These are phyloP conservation scores for Diaporthe humulicola DNA, from an alignment of 2,329 filamentous ascomycete species.

Conservation along the genomic window DNA sequence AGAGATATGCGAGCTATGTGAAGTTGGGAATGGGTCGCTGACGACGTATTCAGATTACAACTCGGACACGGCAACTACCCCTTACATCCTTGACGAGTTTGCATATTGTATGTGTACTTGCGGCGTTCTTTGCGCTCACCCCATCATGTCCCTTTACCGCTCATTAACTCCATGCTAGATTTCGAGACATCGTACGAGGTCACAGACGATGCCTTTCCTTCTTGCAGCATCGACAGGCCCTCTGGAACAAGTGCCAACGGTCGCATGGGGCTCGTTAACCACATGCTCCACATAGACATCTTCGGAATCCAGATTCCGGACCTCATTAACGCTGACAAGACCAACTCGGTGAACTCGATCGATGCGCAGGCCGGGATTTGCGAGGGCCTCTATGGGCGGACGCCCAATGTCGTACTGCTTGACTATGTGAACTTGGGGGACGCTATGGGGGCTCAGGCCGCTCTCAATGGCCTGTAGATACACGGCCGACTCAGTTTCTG, in stretches of 20 bases:
- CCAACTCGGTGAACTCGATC: slow-evolving; percentile 61
- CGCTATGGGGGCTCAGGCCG: slow-evolving; percentile 32
- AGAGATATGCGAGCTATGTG: neutral
- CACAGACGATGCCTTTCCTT: slow-evolving; percentile 69
- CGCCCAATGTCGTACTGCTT: slow-evolving; percentile 51
- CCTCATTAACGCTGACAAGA: slow-evolving; percentile 52
- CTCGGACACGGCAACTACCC: slow-evolving; percentile 61
- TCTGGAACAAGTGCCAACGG: slow-evolving; percentile 51
- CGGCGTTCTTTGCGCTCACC: slow-evolving; percentile 37
- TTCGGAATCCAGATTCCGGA: slow-evolving; percentile 48
- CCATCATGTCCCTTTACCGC: neutral
- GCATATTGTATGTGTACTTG: slow-evolving; percentile 66
- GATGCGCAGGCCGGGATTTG: slow-evolving; percentile 56
- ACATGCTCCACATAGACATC: slow-evolving; percentile 69
- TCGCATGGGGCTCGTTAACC: slow-evolving; percentile 69
- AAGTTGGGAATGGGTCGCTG: slow-evolving; percentile 34
- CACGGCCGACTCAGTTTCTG: neutral
- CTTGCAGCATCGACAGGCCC: slow-evolving; percentile 76
- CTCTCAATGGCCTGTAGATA: slow-evolving; percentile 32
- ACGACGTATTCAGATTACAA: slow-evolving; percentile 69
- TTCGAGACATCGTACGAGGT: slow-evolving; percentile 78
- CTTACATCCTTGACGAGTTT: slow-evolving; percentile 76
- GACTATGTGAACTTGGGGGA: slow-evolving; percentile 35
- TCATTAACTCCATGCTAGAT: neutral
- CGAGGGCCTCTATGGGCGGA: slow-evolving; percentile 46